Base-by-base conservation (phyloP, 2,329 filamentous ascomycete genomes). In the Neonectria faginata region DNA sequence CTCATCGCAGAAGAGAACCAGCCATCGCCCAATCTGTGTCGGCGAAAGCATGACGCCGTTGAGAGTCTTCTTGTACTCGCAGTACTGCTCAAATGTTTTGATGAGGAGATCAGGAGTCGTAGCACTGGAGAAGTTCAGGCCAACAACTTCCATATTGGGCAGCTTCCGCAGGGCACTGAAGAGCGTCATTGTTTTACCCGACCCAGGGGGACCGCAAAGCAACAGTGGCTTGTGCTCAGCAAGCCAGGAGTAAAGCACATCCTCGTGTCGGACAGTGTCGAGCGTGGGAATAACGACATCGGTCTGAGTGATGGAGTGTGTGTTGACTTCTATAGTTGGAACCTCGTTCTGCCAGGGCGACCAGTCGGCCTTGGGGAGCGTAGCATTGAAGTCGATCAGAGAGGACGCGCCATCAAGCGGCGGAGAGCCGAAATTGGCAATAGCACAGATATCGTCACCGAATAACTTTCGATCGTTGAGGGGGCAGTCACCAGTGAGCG, bases 21-120 rank as follows among this genome's bases (percentile, higher is more conserved):
- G 86, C 96, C 96, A 99, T 71, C 95, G 91, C 22, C 96, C 96
- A 73, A 99, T 97, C 78, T 99, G 97, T 7, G 92, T 97, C 0
- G 96, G 96, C 25, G 95, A 97, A 69, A 99, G 91, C 74, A 97
- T 92, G 20, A 98, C 94, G 45, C 96, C 96, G 76, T 96, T 98
- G 52, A 98, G 84, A 0, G 96, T 98, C 87, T 99, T 99, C 84
- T 95, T 97, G 83, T 99, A 99, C 80, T 99, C 96, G 81, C 96
- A 99, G 80, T 99, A 97, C 78, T 99, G 97, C 81, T 99, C 96
- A 71, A 99, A 97, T 0, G 97, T 99, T 85, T 99, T 99, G 84
- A 99, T 94, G 67, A 99, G 88, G 29, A 99, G 88, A 79, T 99
- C 97, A 1, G 96, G 97, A 0, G 96, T 99, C 0, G 97, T 99